These are phyloP conservation scores for Corchorus olitorius DNA, from an alignment of 345 rosid genomes.

Conservation along the genomic window DNA sequence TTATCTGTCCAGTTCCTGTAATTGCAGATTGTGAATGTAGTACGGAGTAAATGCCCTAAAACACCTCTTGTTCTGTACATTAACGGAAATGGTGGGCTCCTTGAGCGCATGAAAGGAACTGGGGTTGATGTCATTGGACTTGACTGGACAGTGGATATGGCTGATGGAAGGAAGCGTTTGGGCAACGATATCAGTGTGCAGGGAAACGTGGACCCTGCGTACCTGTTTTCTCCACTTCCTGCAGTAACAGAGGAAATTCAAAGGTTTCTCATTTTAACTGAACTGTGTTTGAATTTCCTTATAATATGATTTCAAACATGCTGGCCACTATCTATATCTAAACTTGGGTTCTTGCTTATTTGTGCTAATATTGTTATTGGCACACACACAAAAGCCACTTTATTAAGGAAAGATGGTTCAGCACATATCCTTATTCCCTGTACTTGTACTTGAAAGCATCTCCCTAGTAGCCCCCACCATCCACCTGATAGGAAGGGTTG, in stretches of 20 bases:
- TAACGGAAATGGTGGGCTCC: constrained; percentile 92
- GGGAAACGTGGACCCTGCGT: constrained; percentile 94
- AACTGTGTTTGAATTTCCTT: not conserved
- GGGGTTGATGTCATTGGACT: constrained; percentile 96
- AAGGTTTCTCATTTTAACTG: constrained; percentile 41
- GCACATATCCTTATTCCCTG: not conserved
- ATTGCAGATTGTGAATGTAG: constrained; percentile 61
- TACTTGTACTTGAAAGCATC: not conserved
- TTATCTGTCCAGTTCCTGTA: constrained; percentile 15
- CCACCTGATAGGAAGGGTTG: not conserved
- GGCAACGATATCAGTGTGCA: constrained; percentile 73
- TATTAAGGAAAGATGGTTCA: not conserved
- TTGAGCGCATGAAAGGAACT: constrained; percentile 84
- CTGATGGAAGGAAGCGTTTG: constrained; percentile 77
- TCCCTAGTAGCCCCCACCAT: not conserved
- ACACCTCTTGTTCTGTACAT: constrained; percentile 88
- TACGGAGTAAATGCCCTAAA: constrained; percentile 72
- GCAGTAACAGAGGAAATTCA: constrained; percentile 80
- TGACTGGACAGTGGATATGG: constrained; percentile 98
- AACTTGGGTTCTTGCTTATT: too few species aligned
- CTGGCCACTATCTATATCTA: not conserved
- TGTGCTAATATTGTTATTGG: not conserved
- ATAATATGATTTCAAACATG: not conserved
- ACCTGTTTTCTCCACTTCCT: constrained; percentile 72
- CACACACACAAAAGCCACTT: not conserved